Base-by-base conservation (phyloP, 2,329 filamentous ascomycete species). In the Claviceps humidiphila region DNA sequence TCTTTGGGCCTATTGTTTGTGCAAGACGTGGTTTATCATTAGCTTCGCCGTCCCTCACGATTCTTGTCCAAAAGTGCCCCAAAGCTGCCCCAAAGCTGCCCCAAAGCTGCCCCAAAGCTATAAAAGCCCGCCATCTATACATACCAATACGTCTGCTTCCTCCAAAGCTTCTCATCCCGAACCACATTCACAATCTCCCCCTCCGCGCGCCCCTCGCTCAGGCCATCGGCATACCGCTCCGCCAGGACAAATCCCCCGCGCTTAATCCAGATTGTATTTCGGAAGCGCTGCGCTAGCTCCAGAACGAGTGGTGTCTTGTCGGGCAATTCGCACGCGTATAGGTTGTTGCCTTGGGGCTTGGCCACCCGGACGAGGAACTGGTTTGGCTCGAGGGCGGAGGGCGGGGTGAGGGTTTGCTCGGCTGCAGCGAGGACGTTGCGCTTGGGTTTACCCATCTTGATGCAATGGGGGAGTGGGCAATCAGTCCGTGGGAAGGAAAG, bases 111-210 rank as follows among this genome's bases (percentile, higher is more conserved):
- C 26, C 8, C 26, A 11, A 34, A 34, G 9, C 30, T 34, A 9
- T 4, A 3, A 1, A 11, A 34, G 8, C 30, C 30, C 9, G 9
- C 30, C 30, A 34, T 11, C 30, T 34, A 34, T 52, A 51, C 39
- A 47, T 62, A 91, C 93, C 93, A 97, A 66, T 91, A 98, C 9
- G 74, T 62, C 71, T 86, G 82, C 70, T 95, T 95, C 62, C 89
- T 81, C 93, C 93, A 98, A 44, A 76, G 75, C 70, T 88, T 94
- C 72, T 96, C 90, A 62, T 96, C 89, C 40, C 88, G 77, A 40
- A 97, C 89, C 39, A 97, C 81, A 63, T 96, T 96, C 59, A 95
- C 76, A 61, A 98, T 96, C 67, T 95, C 88, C 14, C 91, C 93
- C 50, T 80, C 77, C 13, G 95, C 78, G 66, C 89, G 89, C 61